Evolutionary conservation across 345 rosid species (phyloP), one percentile per base, ranked within the genome.

Genomic region (Microthlaspi erraticum): DNA sequence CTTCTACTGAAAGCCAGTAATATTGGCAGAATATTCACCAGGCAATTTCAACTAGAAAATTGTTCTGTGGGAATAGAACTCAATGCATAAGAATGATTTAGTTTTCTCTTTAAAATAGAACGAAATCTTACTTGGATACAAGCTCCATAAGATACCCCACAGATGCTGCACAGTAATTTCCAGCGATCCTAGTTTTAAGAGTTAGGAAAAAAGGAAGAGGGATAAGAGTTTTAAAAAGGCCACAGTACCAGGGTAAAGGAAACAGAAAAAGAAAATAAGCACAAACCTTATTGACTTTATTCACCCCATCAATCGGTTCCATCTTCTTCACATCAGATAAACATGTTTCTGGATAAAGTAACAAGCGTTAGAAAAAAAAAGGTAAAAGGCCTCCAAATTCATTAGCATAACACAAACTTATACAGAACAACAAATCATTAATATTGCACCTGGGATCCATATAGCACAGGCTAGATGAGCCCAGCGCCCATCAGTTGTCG

Each of bases 381-480:
- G 72, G 76, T 74, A 76, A 61, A 33, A 42, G 42, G 75, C 63
- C 65, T 65, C 69, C 61, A 49, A 44, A 49, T 5, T 56, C 70
- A 17, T 64, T 64, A 10, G 45, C 46, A 38, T 37, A 33, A 51
- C 67, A 31, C 10, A 16, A 20, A 20, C 44, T 18, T 12, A 45
- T 60, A 69, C 55, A 38, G 63, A 45, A 38, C 43, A 18, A 29
- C 17, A 79, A 14, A 51, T 32, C 51, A 60, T 26, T 41, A 12
- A 68, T 26, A 14, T 67, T 87, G 52, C 66, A 91, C 98, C 98
- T 75, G 98, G 98, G 74, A 93, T 93, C 98, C 98, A 91, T 76
- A 93, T 93, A 45, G 98, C 97, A 84, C 98, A 93, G 61, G 98
- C 89, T 78, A 91, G 78, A 84, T 93, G 98, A 70, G 96, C 97